Evolutionary conservation across 192 early-diverging fungal species (phyloP).

Genomic region (Coemansia sp.): DNA sequence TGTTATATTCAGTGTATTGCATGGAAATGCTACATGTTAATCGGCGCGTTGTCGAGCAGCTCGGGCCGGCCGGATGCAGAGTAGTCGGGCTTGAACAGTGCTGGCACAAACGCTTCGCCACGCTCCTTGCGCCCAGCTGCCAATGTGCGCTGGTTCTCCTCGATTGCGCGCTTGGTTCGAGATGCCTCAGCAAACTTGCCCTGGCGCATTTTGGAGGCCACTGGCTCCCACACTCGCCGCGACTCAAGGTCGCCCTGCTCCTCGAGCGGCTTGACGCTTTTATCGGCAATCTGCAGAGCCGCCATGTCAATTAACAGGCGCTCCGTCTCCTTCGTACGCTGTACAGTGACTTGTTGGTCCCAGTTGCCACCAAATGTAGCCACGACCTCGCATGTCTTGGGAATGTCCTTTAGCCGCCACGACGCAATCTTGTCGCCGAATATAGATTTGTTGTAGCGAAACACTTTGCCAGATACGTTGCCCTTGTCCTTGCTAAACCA

Average conservation of each 20-base stretch:
- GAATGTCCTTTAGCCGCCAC: slow-evolving; percentile 60
- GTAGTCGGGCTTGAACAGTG: slow-evolving; percentile 62
- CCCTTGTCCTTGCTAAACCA: slow-evolving; percentile 69
- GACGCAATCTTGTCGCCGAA: slow-evolving; percentile 28
- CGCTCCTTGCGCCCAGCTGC: slow-evolving; percentile 54
- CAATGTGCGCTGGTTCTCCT: slow-evolving; percentile 63
- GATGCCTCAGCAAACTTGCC: slow-evolving; percentile 64
- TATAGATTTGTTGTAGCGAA: slow-evolving; percentile 58
- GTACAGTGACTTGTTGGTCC: slow-evolving; percentile 60
- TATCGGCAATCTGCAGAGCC: slow-evolving; percentile 48
- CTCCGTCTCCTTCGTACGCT: slow-evolving; percentile 10
- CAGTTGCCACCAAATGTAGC: slow-evolving; percentile 65
- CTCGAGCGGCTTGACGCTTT: slow-evolving; percentile 57
- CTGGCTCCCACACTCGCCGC: slow-evolving; percentile 61
- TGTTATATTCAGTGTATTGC: neutral
- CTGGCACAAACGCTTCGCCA: slow-evolving; percentile 55
- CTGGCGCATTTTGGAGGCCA: slow-evolving; percentile 59
- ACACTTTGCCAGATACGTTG: slow-evolving; percentile 67
- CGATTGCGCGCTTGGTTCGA: slow-evolving; percentile 63
- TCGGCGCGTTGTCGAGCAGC: slow-evolving; percentile 36
- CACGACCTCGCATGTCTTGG: slow-evolving; percentile 52
- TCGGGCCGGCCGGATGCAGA: slow-evolving; percentile 48
- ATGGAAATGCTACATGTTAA: slow-evolving; percentile 27
- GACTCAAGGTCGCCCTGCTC: slow-evolving; percentile 67
- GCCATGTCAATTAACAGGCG: slow-evolving; percentile 59